A percentile compares a stretch with the other conserved stretches of the same genome.
These are phyloP conservation scores for Tremella yokohamensis DNA, from an alignment of 768 basidiomycete species.

Conservation along the genomic window DNA sequence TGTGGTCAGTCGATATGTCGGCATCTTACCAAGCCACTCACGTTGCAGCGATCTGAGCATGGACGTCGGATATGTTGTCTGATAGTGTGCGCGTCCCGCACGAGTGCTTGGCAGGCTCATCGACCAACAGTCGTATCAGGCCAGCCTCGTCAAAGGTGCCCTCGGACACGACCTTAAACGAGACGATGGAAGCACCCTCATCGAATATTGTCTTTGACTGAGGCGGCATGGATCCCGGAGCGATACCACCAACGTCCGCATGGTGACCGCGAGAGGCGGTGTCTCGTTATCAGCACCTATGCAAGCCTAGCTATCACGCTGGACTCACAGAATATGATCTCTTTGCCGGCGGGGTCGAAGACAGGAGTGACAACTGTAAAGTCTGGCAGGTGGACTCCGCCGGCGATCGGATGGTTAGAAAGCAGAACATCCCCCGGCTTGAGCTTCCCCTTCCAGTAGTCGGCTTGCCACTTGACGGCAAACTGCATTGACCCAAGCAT, in stretches of 20 bases:
- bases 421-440: slow-evolving; percentile 33
- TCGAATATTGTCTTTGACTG: slow-evolving; percentile 87
- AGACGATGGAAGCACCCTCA: slow-evolving; percentile 83
- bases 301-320: too few species aligned
- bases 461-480: slow-evolving; percentile 32
- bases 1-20: too few species aligned
- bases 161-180: slow-evolving; percentile 80
- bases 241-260: slow-evolving; percentile 77
- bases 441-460: slow-evolving; percentile 17
- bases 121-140: slow-evolving; percentile 72
- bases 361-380: slow-evolving; percentile 37
- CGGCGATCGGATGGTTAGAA: slow-evolving; percentile 27
- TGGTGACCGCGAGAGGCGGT: slow-evolving; percentile 26
- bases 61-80: slow-evolving; percentile 56
- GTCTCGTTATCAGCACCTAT: too few species aligned
- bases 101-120: slow-evolving; percentile 40
- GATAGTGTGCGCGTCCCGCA: slow-evolving; percentile 51
- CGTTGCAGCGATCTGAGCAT: slow-evolving; percentile 56
- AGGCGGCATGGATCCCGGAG: slow-evolving; percentile 88
- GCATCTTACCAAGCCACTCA: slow-evolving; percentile 53
- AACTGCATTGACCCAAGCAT: slow-evolving; percentile 36
- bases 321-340: slow-evolving; percentile 21
- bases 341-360: slow-evolving; percentile 18
- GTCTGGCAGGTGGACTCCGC: slow-evolving; percentile 33
- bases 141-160: slow-evolving; percentile 73